Base-by-base conservation (phyloP, 202 grass and related monocot species). In the Setaria viridis region DNA sequence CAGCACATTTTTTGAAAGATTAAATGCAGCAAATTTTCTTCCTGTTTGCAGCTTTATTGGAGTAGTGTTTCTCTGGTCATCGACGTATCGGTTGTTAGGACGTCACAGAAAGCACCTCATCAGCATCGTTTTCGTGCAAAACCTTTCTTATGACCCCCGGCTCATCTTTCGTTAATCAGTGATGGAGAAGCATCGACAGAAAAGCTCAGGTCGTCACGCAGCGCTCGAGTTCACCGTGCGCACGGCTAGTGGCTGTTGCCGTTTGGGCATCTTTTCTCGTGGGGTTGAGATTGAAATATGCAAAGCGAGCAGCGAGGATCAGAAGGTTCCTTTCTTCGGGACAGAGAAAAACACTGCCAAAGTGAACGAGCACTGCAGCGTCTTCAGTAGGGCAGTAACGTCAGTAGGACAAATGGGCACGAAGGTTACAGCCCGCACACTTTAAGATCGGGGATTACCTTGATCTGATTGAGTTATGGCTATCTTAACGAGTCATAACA, bases 61-160 rank as follows among this genome's bases (percentile, higher is more conserved):
- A 41, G 39, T 41, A 41, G 39, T 41, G 39, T 41, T 41, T 41
- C 39, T 41, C 4, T 41, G 39, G 39, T 4, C 39, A 41, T 41
- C 39, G 5, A 10, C 9, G 43, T 46, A 46, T 46, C 43, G 43
- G 39, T 83, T 42, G 75, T 84, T 90, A 67, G 29, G 68, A 29
- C 47, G 89, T 87, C 80, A 55, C 76, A 11, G 16, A 10, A 33
- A 62, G 7, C 80, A 87, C 74, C 88, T 63, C 80, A 75, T 76
- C 62, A 3, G 67, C 54, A 59, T 78, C 80, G 25, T 76, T 74
- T 81, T 84, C 69, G 30, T 74, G 62, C 35, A 41, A 49, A 21
- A 74, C 29, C 54, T 84, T 84, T 72, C 79, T 71, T 72, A 83
- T 14, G 86, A 72, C 17, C 51, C 33, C 2, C 1, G 14, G 3